A percentile compares a stretch with the other conserved stretches of the same genome.
These are phyloP conservation scores for Rhynchospora breviuscula DNA, from an alignment of 176 grass and related monocot genomes.

Conservation along the genomic window DNA sequence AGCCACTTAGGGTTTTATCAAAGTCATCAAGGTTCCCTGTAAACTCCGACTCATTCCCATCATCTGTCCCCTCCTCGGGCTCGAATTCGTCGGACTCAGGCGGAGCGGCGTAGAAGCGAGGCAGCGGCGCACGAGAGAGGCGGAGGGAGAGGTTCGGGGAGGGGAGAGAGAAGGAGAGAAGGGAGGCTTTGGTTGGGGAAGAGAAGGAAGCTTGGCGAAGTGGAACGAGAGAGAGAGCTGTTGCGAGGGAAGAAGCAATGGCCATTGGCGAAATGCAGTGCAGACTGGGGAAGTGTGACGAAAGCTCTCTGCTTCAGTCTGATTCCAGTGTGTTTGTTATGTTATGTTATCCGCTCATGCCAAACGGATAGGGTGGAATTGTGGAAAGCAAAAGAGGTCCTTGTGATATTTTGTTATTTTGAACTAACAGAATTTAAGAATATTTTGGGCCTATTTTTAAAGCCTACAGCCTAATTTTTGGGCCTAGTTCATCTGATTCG, in stretches of 20 bases:
- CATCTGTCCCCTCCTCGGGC: not conserved
- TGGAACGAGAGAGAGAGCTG: conserved; percentile 14
- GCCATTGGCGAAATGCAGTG: conserved; percentile 1
- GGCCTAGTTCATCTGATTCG: no score
- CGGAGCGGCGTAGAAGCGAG: not conserved
- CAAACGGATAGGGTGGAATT: not conserved
- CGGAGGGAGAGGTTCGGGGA: not conserved
- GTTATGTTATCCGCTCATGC: conserved; percentile 14
- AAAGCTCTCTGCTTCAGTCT: not conserved
- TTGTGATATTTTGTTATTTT: not conserved
- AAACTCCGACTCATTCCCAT: not conserved
- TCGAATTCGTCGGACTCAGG: not conserved
- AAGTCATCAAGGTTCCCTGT: not conserved
- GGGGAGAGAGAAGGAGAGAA: conserved; percentile 4
- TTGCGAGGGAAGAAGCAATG: conserved; percentile 10
- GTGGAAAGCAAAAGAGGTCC: not conserved
- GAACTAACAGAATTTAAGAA: not conserved
- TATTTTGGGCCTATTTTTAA: no score
- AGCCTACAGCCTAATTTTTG: no score
- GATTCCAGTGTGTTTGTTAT: not conserved
- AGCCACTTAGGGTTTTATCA: not conserved
- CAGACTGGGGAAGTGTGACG: not conserved
- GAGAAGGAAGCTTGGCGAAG: not conserved
- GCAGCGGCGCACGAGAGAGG: not conserved
- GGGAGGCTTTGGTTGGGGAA: not conserved